Evolutionary conservation across 805 yeast species (phyloP).

Genomic region (Pichia insulana): DNA sequence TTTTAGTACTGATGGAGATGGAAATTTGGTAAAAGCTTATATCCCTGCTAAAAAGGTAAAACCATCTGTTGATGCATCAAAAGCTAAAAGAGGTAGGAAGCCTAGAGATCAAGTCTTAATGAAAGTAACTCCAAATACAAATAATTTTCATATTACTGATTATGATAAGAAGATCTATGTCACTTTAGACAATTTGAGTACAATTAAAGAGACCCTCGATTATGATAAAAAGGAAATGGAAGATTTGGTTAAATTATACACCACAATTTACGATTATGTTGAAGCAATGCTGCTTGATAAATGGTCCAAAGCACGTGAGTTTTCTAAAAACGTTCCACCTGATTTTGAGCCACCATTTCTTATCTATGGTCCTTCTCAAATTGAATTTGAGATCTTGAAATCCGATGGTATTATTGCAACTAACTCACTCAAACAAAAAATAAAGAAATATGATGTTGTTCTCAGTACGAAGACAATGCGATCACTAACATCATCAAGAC

Average conservation of each 20-base stretch:
- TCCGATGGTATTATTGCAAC: slow-evolving; percentile 24
- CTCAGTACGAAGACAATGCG: slow-evolving; percentile 25
- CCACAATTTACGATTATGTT: slow-evolving; percentile 2
- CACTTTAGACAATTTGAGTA: slow-evolving; percentile 1
- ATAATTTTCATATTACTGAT: background rate
- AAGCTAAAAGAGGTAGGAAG: background rate
- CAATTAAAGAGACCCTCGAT: slow-evolving; percentile 1
- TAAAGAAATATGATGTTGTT: slow-evolving; percentile 17
- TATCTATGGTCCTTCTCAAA: slow-evolving; percentile 27
- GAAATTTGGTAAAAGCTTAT: background rate
- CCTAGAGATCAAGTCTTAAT: background rate
- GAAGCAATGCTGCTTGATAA: slow-evolving; percentile 8
- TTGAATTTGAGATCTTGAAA: slow-evolving; percentile 23
- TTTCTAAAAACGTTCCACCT: slow-evolving; percentile 4
- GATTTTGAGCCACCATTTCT: slow-evolving; percentile 20
- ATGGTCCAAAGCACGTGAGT: slow-evolving; percentile 6
- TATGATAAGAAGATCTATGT: slow-evolving; percentile 4
- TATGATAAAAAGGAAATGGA: slow-evolving; percentile 3
- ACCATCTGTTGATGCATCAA: background rate
- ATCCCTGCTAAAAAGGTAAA: background rate
- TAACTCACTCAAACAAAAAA: slow-evolving; percentile 18
- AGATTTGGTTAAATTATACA: slow-evolving; percentile 1
- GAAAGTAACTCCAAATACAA: background rate
- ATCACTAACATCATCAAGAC: slow-evolving; percentile 24
- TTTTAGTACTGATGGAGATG: background rate